Base-by-base conservation (phyloP, 139 green algal species). In the Chlorella sp. region DNA sequence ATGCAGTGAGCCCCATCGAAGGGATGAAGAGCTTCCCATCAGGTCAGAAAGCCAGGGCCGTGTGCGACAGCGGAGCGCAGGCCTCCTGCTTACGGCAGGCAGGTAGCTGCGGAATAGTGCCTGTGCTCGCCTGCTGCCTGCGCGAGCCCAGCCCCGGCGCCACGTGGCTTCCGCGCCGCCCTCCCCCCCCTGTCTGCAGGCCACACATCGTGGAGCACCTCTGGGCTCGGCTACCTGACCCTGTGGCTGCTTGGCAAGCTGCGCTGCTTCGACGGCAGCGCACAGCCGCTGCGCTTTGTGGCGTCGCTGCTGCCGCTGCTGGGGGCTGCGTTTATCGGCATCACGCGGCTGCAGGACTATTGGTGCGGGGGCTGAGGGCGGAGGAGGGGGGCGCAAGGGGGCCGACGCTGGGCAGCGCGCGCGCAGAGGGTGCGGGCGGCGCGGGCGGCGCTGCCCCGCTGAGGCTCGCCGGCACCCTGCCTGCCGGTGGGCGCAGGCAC, bases 1-100 rank as follows among this genome's bases (percentile, higher is more conserved):
- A 60, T 23, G 77, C 84, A 5, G 25, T 77, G 7, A 61, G 83
- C n/a, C 50, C 81, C 17, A 42, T 62, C 0, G 89, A 94, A 38
- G 77, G 85, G 27, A 74, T 80, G 4, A 94, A 94, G 67, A 88
- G 76, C 72, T 93, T 91, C 73, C 88, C 88, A 61, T 82, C 41
- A 17, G 71, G 69, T 75, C 38, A 31, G 64, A 9, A 6, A 17
- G 5, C 40, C 3, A 15, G 2, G 64, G 33, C 64, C 1, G 60
- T 7, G 8, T 33, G 5, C 5, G 17, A 56, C 50, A 50, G 60
- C 5, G 11, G 6, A 11, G 36, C 14, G 25, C 23, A 50, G 31
- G 40, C 14, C 46, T 43, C 29, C 15, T 25, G 35, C 35, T 27
- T 67, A 12, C 15, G 17, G 23, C 55, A 12, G 17, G 58, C 31